phyloP scores from a whole-genome alignment of 306 rosid species.

The Urtica urens region DNA sequence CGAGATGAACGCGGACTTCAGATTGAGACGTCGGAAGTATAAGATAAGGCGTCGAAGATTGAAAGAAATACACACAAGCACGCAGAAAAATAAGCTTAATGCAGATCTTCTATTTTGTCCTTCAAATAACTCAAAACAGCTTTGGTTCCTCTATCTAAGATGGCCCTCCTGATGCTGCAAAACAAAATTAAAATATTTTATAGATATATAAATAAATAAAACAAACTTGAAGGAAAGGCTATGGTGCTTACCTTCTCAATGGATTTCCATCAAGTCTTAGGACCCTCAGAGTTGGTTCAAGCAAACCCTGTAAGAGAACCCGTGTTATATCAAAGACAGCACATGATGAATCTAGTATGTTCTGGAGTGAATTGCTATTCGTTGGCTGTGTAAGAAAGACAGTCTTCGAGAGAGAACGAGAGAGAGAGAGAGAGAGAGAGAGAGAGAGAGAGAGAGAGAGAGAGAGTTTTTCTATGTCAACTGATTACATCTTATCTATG shows the following conservation, averaged over 20 bases:
- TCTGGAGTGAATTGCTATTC: no score
- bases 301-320: constrained; percentile 56
- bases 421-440: no score
- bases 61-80: neutral
- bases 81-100: neutral
- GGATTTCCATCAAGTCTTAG: constrained; percentile 90
- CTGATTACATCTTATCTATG: no score
- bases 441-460: no score
- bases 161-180: constrained; percentile 77
- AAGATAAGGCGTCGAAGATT: neutral
- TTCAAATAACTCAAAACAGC: constrained; percentile 64
- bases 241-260: constrained; percentile 59
- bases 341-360: constrained; percentile 6
- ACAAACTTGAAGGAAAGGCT: neutral
- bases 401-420: no score
- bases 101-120: constrained; percentile 54
- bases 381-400: no score
- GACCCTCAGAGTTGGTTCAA: constrained; percentile 67
- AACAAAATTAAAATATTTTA: neutral
- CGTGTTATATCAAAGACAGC: no score
- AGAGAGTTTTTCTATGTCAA: no score
- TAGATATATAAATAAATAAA: neutral
- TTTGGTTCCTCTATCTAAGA: constrained; percentile 80
- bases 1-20: no score
- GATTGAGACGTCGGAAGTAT: no score